Percentiles rank a stretch among this genome's conserved stretches.
These are phyloP conservation scores for Beta lomatogona DNA, from an alignment of 179 eudicot species.

Conservation along the genomic window DNA sequence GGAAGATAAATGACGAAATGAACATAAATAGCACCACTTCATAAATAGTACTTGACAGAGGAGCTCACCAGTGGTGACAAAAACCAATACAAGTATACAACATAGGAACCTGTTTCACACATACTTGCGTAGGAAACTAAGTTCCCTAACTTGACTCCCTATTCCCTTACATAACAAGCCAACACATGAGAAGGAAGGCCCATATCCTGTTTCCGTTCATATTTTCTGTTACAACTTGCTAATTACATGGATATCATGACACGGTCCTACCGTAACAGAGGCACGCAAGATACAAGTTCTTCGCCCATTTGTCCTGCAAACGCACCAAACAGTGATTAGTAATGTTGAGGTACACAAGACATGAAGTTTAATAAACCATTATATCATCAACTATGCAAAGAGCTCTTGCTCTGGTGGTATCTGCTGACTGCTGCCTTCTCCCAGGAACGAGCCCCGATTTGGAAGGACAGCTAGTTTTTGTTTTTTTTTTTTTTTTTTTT, in stretches of 20 bases:
- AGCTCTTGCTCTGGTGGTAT: too few species aligned
- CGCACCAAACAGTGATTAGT: not conserved
- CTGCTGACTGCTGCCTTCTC: too few species aligned
- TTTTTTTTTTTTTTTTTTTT: too few species aligned
- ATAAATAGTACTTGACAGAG: constrained; percentile 12
- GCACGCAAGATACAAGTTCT: constrained; percentile 65
- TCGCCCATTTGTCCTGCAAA: constrained; percentile 74
- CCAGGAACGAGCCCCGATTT: too few species aligned
- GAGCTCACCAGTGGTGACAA: constrained; percentile 15
- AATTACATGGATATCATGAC: constrained; percentile 41
- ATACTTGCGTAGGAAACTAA: constrained; percentile 20
- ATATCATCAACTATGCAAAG: too few species aligned
- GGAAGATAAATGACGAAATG: not conserved
- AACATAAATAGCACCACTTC: constrained; percentile 12
- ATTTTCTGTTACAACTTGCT: constrained; percentile 9
- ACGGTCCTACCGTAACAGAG: constrained; percentile 67
- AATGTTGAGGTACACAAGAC: not conserved
- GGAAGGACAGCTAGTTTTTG: too few species aligned
- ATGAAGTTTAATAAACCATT: not conserved
- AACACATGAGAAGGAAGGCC: not conserved
- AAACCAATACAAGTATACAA: constrained; percentile 23
- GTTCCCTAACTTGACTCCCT: constrained; percentile 20
- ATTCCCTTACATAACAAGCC: constrained; percentile 4
- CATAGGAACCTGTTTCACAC: constrained; percentile 18
- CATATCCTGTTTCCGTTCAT: not conserved